Evolutionary conservation across 352 stramenopile genomes (phyloP).

Genomic region (Halophytophthora batemanensis): DNA sequence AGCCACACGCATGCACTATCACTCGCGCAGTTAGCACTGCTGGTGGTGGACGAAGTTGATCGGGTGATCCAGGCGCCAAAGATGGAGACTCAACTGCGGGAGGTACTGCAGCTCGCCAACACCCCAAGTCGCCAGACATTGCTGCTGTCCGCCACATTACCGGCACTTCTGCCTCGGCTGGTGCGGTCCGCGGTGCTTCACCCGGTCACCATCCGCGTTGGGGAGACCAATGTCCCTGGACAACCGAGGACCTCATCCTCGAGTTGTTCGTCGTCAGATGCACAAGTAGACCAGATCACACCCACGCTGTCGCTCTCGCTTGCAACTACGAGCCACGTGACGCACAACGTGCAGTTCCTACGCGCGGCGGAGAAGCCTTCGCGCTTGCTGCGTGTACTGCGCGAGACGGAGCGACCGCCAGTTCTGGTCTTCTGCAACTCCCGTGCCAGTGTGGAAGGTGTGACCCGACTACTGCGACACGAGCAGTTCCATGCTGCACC

Average conservation of each 20-base stretch:
- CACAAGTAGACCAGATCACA: neutral
- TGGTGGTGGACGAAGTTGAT: slow-evolving; percentile 97
- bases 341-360: slow-evolving; percentile 87
- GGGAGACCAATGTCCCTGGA: slow-evolving; percentile 22
- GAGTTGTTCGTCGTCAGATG: neutral
- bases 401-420: slow-evolving; percentile 81
- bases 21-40: slow-evolving; percentile 30
- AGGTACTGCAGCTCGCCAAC: slow-evolving; percentile 87
- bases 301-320: slow-evolving; percentile 16
- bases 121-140: slow-evolving; percentile 66
- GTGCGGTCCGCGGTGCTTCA: slow-evolving; percentile 91
- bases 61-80: slow-evolving; percentile 89
- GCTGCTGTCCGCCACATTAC: slow-evolving; percentile 96
- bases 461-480: slow-evolving; percentile 91
- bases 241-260: slow-evolving; percentile 1
- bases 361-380: slow-evolving; percentile 41
- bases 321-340: slow-evolving; percentile 52
- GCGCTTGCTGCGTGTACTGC: slow-evolving; percentile 50
- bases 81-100: slow-evolving; percentile 93
- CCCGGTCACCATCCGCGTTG: slow-evolving; percentile 91
- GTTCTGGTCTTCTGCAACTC: slow-evolving; percentile 97
- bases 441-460: slow-evolving; percentile 92
- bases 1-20: slow-evolving; percentile 20
- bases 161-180: slow-evolving; percentile 86
- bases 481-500: slow-evolving; percentile 95